A percentile compares a stretch with the other conserved stretches of the same genome.
These are phyloP conservation scores for Wickerhamiella pararugosa DNA, from an alignment of 1,139 yeast genomes.

Conservation along the genomic window DNA sequence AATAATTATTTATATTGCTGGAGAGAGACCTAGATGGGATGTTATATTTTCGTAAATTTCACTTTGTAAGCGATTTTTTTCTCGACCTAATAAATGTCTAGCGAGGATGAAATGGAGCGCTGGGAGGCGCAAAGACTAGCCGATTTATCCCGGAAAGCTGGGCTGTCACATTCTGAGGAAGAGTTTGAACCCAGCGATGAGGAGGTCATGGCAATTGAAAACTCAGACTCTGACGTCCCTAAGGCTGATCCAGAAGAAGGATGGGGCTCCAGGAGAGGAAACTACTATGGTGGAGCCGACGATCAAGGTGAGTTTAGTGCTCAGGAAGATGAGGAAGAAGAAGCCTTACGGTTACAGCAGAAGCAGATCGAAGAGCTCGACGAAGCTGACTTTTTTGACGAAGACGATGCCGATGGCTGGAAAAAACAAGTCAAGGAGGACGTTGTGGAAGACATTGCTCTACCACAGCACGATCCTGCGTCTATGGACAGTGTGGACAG, in stretches of 20 bases:
- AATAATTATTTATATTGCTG: neutral
- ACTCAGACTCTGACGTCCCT: constrained; percentile 27
- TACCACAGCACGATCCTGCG: constrained; percentile 24
- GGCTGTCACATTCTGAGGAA: constrained; percentile 12
- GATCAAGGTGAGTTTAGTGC: constrained; percentile 58
- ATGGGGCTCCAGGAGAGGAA: constrained; percentile 67
- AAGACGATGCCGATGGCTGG: constrained; percentile 52
- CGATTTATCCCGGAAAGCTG: constrained; percentile 12
- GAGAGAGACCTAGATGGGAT: neutral
- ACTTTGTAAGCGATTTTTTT: too few relatives aligned
- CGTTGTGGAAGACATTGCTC: constrained; percentile 14
- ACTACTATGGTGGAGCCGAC: constrained; percentile 75
- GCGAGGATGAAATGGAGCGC: constrained; percentile 11
- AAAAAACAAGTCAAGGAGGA: constrained; percentile 9
- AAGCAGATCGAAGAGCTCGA: constrained; percentile 67
- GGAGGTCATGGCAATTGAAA: constrained; percentile 17
- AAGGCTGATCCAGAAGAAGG: constrained; percentile 36
- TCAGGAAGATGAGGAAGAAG: constrained; percentile 67
- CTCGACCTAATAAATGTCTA: too few relatives aligned
- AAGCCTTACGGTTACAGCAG: constrained; percentile 78
- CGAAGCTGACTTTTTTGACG: constrained; percentile 73
- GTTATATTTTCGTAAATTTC: too few relatives aligned
- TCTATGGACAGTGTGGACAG: constrained; percentile 29
- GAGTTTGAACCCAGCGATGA: constrained; percentile 19
- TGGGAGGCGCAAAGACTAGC: constrained; percentile 11